Evolutionary conservation across 108 stramenopile species (phyloP), one percentile per base, ranked within the genome.

Genomic region (Nitzschia inconspicua): DNA sequence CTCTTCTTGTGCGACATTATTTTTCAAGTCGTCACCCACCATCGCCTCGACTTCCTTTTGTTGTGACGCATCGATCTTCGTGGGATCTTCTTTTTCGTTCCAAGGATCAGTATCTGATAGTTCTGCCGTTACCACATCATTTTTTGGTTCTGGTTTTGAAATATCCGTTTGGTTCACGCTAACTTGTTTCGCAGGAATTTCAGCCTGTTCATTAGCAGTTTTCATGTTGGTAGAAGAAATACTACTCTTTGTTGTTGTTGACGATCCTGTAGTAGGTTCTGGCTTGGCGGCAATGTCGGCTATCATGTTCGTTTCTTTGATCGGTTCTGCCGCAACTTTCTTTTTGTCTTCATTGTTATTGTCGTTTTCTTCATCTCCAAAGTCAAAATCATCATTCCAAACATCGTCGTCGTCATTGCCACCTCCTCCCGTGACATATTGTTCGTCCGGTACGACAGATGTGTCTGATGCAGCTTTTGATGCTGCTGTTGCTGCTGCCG

Each of bases 381-480:
- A 39, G 31, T 70, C 70, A 46, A 69, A 50, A 44, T 78, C 77
- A 35, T 68, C 77, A 31, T 68, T 69, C 77, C 71, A 73, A 4
- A 54, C 77, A 63, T 62, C 61, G 0, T 49, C 71, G 13, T 13
- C 60, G n/a, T 61, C 44, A 11, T 44, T 27, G 43, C 6, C 20
- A 25, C 6, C 14, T 1, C n/a, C n/a, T n/a, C n/a, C n/a, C 10
- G 18, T n/a, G 10, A 9, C 10, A n/a, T 8, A 16, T 47, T 16
- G 46, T 20, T 47, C 46, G 13, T 8, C 18, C 8, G 13, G 37
- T 10, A 10, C 37, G 37, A 11, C 37, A 11, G 37, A 10, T 10
- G 37, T 39, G 14, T 10, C 37, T 39, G 37, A 39, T 39, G 11
- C 37, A 14, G 10, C 37, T 11, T 39, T 39, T 14, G 10, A 10